Evolutionary conservation across 805 yeast species (phyloP), one percentile per base, ranked within the genome.

Genomic region (Candida berthetii): DNA sequence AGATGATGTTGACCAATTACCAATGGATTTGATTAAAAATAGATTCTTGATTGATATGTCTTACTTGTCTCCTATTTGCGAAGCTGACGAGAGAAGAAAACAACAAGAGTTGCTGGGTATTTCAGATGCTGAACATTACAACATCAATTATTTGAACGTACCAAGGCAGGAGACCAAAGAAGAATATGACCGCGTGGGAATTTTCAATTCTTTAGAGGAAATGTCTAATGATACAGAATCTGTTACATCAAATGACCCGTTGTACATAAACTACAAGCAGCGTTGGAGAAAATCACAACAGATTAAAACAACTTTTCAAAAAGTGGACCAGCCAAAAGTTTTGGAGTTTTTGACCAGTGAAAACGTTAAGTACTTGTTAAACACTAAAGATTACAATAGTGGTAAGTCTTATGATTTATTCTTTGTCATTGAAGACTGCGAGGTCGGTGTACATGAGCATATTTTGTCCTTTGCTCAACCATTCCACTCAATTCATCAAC

Each of bases 1-100:
- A 47, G 82, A 80, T 47, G 89, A 84, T 39, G 59, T 72, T 10
- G 80, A 75, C 47, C 52, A 62, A n/a, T 56, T 84, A 1, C 85
- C 86, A 0, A 64, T 80, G n/a, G 58, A 71, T 31, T 57, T 82
- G 14, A 63, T 64, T 10, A 62, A 65, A 38, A 72, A 77, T 46
- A 62, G 67, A 14, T 64, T 83, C 31, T 49, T 67, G 11, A 58
- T 61, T 28, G 89, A 85, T 50, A 66, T 85, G 50, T 70, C 70
- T 8, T 64, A 65, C 34, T 61, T 82, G 33, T 79, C 86, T 6
- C 78, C 80, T 3, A 28, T 55, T 28, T 36, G 41, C 1, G 32
- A 43, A 9, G 37, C 46, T 3, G 15, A 20, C 4, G 27, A 36
- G 4, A 49, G 48, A 13, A 48, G 56, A 28, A 54, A 53, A 22